These are phyloP conservation scores for Penicillium lividum DNA, from an alignment of 495 filamentous ascomycete genomes.

Conservation along the genomic window DNA sequence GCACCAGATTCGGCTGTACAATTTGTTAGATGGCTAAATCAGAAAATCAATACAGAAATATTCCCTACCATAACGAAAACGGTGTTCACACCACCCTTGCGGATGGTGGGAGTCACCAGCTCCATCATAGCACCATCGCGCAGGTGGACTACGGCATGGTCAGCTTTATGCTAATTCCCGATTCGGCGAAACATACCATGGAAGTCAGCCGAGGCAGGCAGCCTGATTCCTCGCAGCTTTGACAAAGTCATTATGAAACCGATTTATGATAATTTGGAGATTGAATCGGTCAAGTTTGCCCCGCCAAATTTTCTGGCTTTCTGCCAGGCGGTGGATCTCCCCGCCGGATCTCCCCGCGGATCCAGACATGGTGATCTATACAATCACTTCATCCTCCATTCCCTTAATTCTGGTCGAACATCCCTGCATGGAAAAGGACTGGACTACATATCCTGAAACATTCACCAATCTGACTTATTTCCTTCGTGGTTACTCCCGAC, in stretches of 20 bases:
- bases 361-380: constrained; percentile 6
- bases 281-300: background rate
- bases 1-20: constrained; percentile 64
- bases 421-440: no score
- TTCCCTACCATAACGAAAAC: constrained; percentile 75
- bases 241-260: constrained; percentile 38
- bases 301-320: constrained; percentile 17
- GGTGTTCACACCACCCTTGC: constrained; percentile 71
- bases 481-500: background rate
- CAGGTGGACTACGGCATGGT: constrained; percentile 55
- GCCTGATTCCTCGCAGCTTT: constrained; percentile 48
- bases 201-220: constrained; percentile 73
- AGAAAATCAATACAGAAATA: constrained; percentile 10
- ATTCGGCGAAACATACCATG: constrained; percentile 51
- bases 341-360: constrained; percentile 10
- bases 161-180: constrained; percentile 3
- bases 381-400: background rate
- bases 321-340: constrained; percentile 20
- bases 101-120: constrained; percentile 74
- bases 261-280: background rate
- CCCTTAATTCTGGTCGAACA: no score
- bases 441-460: no score
- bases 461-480: no score
- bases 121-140: constrained; percentile 81
- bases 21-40: constrained; percentile 18